phyloP scores from a whole-genome alignment of 345 rosid species.

The Eucalyptus rudis region DNA sequence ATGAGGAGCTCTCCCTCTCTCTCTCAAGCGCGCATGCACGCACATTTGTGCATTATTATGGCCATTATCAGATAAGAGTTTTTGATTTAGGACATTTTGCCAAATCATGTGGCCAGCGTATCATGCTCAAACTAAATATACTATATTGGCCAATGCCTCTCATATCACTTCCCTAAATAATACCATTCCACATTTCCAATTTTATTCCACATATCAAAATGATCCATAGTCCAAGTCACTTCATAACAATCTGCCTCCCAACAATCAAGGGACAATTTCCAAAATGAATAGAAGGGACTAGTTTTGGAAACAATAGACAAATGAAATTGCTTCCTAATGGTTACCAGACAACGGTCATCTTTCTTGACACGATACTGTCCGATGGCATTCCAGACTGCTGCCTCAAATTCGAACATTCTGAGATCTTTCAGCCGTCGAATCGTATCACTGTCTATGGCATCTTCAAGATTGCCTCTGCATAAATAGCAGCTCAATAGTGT shows the following conservation, averaged over 20 bases:
- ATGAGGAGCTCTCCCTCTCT: neutral
- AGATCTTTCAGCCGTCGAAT: constrained; percentile 29
- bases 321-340: neutral
- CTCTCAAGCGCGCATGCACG: neutral
- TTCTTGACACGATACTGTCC: neutral
- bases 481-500: neutral
- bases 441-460: constrained; percentile 13
- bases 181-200: neutral
- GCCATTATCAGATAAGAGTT: neutral
- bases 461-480: constrained; percentile 17
- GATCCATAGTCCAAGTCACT: neutral
- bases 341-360: constrained; percentile 20
- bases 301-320: neutral
- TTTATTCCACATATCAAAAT: neutral
- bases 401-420: constrained; percentile 37
- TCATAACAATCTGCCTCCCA: neutral
- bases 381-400: constrained; percentile 16
- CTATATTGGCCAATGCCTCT: neutral
- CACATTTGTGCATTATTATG: neutral
- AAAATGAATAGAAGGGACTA: neutral
- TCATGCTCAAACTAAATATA: neutral
- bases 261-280: neutral
- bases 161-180: neutral
- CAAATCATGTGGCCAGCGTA: neutral
- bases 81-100: neutral